Evolutionary conservation across 2,329 filamentous ascomycete genomes (phyloP).

Genomic region (Drechslerella dactyloides): DNA sequence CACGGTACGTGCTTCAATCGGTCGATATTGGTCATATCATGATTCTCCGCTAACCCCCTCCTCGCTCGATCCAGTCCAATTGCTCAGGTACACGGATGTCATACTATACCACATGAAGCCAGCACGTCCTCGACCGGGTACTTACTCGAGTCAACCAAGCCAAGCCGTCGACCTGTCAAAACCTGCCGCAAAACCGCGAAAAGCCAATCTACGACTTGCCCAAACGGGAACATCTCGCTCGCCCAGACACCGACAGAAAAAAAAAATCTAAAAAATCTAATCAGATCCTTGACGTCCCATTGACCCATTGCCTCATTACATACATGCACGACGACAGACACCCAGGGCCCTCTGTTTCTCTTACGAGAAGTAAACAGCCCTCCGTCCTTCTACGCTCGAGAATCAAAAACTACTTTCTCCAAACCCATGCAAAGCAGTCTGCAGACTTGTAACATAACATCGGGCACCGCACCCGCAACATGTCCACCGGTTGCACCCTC

Average conservation of each 20-base stretch:
- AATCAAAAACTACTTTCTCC: neutral
- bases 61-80: too few relatives aligned
- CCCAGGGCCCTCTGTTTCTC: constrained; percentile 25
- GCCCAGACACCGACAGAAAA: too few relatives aligned
- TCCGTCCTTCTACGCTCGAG: constrained; percentile 40
- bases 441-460: too few relatives aligned
- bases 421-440: too few relatives aligned
- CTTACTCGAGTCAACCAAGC: too few relatives aligned
- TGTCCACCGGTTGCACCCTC: too few relatives aligned
- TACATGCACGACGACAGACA: too few relatives aligned
- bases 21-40: too few relatives aligned
- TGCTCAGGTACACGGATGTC: too few relatives aligned
- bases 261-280: constrained; percentile 47
- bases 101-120: neutral
- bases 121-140: neutral
- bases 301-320: neutral
- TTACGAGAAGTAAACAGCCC: constrained; percentile 33
- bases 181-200: neutral
- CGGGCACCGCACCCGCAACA: too few relatives aligned
- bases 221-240: constrained; percentile 34
- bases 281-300: constrained; percentile 43
- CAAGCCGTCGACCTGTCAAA: constrained; percentile 18
- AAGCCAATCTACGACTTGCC: constrained; percentile 32
- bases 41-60: too few relatives aligned
- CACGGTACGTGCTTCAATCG: too few relatives aligned